Evolutionary conservation across 208 protist genomes (phyloP), one percentile per base, ranked within the genome.

Genomic region (Leishmania amazonensis): DNA sequence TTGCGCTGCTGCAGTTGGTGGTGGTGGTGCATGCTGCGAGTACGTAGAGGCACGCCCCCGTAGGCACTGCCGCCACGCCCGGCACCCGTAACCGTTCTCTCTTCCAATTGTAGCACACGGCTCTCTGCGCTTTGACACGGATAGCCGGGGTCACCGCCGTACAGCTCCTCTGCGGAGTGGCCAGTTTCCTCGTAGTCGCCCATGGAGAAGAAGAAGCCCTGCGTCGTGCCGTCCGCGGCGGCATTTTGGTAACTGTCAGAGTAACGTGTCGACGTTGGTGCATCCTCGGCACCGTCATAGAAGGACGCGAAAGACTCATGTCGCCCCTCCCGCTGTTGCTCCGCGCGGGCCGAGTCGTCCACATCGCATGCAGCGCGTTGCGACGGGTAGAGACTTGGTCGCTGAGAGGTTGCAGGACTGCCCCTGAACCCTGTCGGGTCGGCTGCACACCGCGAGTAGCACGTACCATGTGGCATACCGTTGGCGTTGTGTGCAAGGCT

Each of bases 201-300:
- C 78, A 85, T 81, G 13, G 78, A 85, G 65, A 58, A 81, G 40
- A 72, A 81, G 45, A 77, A 85, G 47, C 76, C 81, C 60, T 85
- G 81, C 42, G 77, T 78, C 19, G 76, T 85, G 67, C 76, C 81
- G 31, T 85, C 76, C 0, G 78, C 71, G 15, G 64, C 73, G n/a
- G 57, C 58, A n/a, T 76, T 60, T 0, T 51, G 53, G 70, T 80
- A 85, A 28, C 75, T 57, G 49, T 83, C 74, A 28, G 75, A 42
- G 54, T 54, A 76, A 31, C 45, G n/a, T 3, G 21, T 35, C 4
- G 72, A 47, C 31, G 28, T 15, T 24, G 58, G 72, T 31, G 21
- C 51, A 13, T 60, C 72, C 31, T 45, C 45, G 35, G 13, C 72
- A 40, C 3, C 31, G 13, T 76, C 80, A 35, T 83, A 83, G 51